These are phyloP conservation scores for Corymbia calophylla DNA, from an alignment of 441 rosid genomes.

Conservation along the genomic window DNA sequence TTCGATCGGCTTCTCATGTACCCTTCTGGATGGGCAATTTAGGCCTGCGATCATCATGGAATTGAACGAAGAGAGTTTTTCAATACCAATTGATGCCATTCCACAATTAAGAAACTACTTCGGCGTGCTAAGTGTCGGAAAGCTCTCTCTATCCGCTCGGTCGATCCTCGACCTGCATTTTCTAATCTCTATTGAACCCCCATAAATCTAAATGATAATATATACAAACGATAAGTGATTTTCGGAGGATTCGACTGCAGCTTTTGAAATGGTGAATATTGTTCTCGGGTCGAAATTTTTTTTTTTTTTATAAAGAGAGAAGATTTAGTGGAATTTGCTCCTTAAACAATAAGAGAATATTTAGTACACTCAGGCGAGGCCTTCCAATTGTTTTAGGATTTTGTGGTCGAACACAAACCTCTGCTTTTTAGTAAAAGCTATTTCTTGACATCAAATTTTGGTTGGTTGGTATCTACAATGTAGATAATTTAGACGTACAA, in stretches of 20 bases:
- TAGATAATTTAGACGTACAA: background rate
- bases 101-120: background rate
- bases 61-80: background rate
- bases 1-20: background rate
- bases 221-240: background rate
- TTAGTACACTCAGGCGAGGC: too few species aligned
- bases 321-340: background rate
- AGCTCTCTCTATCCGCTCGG: background rate
- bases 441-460: background rate
- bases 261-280: background rate
- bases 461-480: background rate
- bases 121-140: accelerated
- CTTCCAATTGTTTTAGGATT: background rate
- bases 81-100: background rate
- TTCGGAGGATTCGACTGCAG: background rate
- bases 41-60: background rate
- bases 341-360: background rate
- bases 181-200: background rate
- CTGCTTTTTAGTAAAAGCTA: background rate
- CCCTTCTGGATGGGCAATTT: background rate
- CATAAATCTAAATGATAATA: background rate
- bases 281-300: background rate
- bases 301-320: background rate
- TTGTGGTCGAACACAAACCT: background rate
- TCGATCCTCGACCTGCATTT: background rate